Evolutionary conservation across 2,329 filamentous ascomycete genomes (phyloP).

Genomic region (Fusarium xylarioides): DNA sequence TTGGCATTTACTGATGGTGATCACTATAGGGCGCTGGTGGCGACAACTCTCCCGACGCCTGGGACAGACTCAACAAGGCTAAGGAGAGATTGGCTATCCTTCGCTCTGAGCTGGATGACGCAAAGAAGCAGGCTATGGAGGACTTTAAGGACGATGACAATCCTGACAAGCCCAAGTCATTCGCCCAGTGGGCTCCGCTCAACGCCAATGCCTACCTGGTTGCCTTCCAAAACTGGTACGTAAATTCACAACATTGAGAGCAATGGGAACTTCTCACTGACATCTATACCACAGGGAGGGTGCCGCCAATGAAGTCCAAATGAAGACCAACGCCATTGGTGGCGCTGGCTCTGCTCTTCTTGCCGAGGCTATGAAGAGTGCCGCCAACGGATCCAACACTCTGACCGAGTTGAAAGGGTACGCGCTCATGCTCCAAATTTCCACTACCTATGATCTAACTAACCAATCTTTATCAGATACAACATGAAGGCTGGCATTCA

Average conservation of each 20-base stretch:
- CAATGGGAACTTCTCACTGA: not conserved
- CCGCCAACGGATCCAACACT: not conserved
- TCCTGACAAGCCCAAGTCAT: not conserved
- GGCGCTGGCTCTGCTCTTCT: not conserved
- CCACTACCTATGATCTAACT: no score
- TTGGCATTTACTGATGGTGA: not conserved
- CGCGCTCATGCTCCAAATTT: no score
- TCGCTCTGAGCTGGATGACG: not conserved
- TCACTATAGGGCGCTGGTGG: not conserved
- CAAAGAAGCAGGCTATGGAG: not conserved
- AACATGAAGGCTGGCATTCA: not conserved
- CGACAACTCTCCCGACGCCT: not conserved
- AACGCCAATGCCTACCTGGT: not conserved
- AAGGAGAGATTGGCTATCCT: not conserved
- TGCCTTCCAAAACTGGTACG: not conserved
- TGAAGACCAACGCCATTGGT: not conserved
- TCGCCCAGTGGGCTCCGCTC: not conserved
- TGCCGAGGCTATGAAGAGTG: not conserved
- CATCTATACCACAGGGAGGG: not conserved
- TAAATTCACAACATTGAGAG: not conserved
- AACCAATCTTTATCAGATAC: not conserved
- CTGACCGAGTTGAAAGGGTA: not conserved
- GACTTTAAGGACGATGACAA: not conserved
- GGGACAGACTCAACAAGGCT: not conserved
- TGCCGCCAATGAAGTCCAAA: not conserved